Evolutionary conservation across 371 early-diverging fungal species (phyloP), one percentile per base, ranked within the genome.

Genomic region (Mortierella sp.): DNA sequence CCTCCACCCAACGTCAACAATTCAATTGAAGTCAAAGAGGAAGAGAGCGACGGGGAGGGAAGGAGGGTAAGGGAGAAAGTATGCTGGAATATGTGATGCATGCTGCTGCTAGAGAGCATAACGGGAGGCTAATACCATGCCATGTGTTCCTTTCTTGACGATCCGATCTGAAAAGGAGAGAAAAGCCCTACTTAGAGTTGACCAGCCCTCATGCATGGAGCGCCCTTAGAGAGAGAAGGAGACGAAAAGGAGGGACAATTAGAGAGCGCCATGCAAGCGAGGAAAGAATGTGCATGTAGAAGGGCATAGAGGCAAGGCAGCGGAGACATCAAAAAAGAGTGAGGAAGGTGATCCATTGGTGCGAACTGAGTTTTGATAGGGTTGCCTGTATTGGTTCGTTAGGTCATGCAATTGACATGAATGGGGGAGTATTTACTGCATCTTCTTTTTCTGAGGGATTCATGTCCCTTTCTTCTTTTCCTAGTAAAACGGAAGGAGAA

Each of bases 71-170:
- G 10, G 7, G 38, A 41, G 41, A 41, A 38, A 38, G 38, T 24
- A 68, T 68, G 68, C 38, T 68, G 24, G 65, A 35, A 63, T 11
- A 58, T 32, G 16, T 21, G 6, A 32, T 63, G 38, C 35, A 35
- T 63, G 35, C 35, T 63, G 35, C 60, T 29, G 29, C 12, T 55
- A 10, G 63, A 35, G 35, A 32, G 32, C 38, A 21, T 6, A 11
- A 18, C 18, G 63, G 63, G 63, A 35, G 63, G 7, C 51, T 24
- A 68, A 38, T 38, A 21, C 10, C 35, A 3, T 41, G 68, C 68
- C 68, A 68, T 68, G 68, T 68, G 68, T 68, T 68, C 11, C 7
- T 24, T 63, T 68, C 43, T 41, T 24, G 68, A 38, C 24, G 68
- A 68, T 68, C 68, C 24, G 65, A 2, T 56, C 68, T 24, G 29